Evolutionary conservation across 306 rosid species (phyloP), one percentile per base, ranked within the genome.

Genomic region (Vigna nakashimae): DNA sequence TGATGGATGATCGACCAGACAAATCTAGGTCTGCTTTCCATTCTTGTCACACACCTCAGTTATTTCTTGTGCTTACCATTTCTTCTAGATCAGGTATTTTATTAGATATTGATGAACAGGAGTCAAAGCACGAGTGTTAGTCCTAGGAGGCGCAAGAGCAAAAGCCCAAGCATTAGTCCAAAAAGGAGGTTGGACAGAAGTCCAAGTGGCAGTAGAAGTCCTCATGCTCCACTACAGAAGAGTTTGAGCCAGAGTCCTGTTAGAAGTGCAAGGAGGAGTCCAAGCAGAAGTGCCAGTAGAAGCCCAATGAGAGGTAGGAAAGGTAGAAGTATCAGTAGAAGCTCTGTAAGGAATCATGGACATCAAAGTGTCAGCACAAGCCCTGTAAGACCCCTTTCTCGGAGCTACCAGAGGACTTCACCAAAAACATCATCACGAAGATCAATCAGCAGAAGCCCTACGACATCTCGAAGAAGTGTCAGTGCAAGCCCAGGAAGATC

Each of bases 71-170:
- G 88, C 89, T 60, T 70, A 60, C 42, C 55, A 70, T 70, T 60
- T 70, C 77, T 60, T 59, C 46, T 52, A 59, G 64, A 88, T 81
- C 78, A 53, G 89, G 87, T 87, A 83, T 85, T 85, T 91, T 86
- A 92, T 82, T 87, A 65, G 79, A 83, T 77, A 86, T 90, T 87
- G 84, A 86, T 95, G 92, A 83, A 90, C 98, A 95, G 98, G 98
- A 92, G 90, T 79, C 90, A 89, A 83, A 95, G 98, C 89, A 73
- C 86, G 97, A 94, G 96, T 76, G 85, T 89, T 75, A 95, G 97
- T 85, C 94, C 98, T 71, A 79, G 90, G 74, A 79, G 89, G 78
- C 88, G 80, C 83, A 81, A 55, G 65, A 86, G 85, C 85, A 88
- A 82, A 73, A 91, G 93, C 81, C 90, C 82, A 17, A 94, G 90